Evolutionary conservation across 2,329 filamentous ascomycete species (phyloP).

Genomic region (Epicoccum sorghinum): DNA sequence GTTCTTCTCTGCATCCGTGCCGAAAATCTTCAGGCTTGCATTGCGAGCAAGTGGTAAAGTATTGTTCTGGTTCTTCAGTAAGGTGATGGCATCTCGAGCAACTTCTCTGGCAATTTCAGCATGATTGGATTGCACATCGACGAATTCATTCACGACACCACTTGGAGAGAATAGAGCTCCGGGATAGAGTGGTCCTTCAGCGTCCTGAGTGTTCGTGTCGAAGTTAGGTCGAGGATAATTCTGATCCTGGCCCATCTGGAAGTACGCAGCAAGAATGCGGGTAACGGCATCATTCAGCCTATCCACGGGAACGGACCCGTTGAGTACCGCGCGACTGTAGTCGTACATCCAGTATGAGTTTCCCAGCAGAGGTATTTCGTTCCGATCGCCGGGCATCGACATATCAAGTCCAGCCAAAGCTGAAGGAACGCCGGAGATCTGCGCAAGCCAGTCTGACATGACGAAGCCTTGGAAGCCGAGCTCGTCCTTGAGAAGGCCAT

Average conservation of each 20-base stretch:
- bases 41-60: slow-evolving; percentile 55
- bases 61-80: slow-evolving; percentile 68
- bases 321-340: slow-evolving; percentile 77
- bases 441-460: slow-evolving; percentile 89
- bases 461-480: slow-evolving; percentile 86
- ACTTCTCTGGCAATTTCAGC: slow-evolving; percentile 58
- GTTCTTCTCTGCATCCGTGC: slow-evolving; percentile 60
- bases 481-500: slow-evolving; percentile 84
- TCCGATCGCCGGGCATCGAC: slow-evolving; percentile 74
- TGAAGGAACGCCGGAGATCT: slow-evolving; percentile 78
- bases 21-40: slow-evolving; percentile 44
- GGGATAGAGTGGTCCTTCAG: slow-evolving; percentile 45
- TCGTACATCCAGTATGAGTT: slow-evolving; percentile 72
- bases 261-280: slow-evolving; percentile 86
- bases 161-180: slow-evolving; percentile 59
- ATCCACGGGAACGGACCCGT: slow-evolving; percentile 80
- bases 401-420: slow-evolving; percentile 85
- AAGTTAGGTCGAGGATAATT: slow-evolving; percentile 53
- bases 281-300: slow-evolving; percentile 88
- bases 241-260: slow-evolving; percentile 57
- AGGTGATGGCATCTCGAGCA: slow-evolving; percentile 61
- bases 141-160: slow-evolving; percentile 72
- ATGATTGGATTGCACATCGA: slow-evolving; percentile 63
- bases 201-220: slow-evolving; percentile 43
- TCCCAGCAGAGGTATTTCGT: slow-evolving; percentile 52